Base-by-base conservation (phyloP, 208 protist species). In the Acanthamoeba lenticulata region DNA sequence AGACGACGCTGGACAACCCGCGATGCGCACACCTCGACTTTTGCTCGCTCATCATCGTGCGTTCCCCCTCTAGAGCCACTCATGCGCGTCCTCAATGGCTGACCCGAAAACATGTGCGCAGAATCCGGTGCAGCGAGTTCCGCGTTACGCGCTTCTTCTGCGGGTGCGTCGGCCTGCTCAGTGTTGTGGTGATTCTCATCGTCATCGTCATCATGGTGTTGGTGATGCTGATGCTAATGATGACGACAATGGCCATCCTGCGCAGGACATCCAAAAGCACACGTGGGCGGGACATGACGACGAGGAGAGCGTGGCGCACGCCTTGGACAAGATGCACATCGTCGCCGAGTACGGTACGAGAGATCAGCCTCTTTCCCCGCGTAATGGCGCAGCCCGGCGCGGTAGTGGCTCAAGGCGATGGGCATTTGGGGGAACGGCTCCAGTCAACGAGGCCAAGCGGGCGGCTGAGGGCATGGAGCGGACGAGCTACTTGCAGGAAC, bases 401-500 rank as follows among this genome's bases (percentile, higher is more conserved):
- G 47, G 5, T 52, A 52, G 55, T 27, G 11, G 55, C 55, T n/a
- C n/a, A n/a, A n/a, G n/a, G n/a, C n/a, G n/a, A n/a, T n/a, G n/a
- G n/a, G n/a, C n/a, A n/a, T n/a, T n/a, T n/a, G n/a, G n/a, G n/a
- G n/a, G n/a, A n/a, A n/a, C n/a, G n/a, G n/a, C 15, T 60, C 55
- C 24, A 77, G 67, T 77, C 67, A 77, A 77, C 34, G 67, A 77
- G 67, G 67, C 67, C 67, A 77, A 77, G 67, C 67, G 67, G 21
- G 67, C 67, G 17, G 67, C 67, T 7, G 67, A 77, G 36, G 67
- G 67, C 34, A 77, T 77, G 67, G 67, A 77, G 67, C 17, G 67
- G 15, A 44, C 67, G 67, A 42, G 29, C 17, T 77, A 77, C 67
- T n/a, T 77, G 40, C 69, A 45, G 24, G 69, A 79, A 11, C 69